A percentile compares a stretch with the other conserved stretches of the same genome.
Evolutionary conservation across 2,329 filamentous ascomycete genomes (phyloP).

Genomic region (Aspergillus terreus): DNA sequence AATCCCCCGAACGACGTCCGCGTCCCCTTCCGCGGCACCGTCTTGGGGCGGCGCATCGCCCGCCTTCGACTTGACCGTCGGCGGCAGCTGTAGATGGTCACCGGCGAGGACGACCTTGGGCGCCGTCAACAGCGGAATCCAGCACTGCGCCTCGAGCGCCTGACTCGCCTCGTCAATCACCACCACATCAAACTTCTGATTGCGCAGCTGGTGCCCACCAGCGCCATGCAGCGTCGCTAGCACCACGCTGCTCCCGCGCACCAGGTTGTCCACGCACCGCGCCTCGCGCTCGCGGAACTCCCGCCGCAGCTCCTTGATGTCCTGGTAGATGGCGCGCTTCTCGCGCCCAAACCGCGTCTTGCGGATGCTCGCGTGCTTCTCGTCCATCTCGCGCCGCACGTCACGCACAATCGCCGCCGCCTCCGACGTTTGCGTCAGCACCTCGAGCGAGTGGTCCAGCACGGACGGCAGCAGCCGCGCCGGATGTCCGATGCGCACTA

Average conservation of each 20-base stretch:
- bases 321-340: conserved; percentile 74
- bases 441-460: conserved; percentile 82
- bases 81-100: conserved; percentile 89
- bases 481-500: conserved; percentile 88
- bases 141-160: conserved; percentile 93
- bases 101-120: conserved; percentile 87
- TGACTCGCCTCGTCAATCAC: conserved; percentile 96
- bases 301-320: conserved; percentile 78
- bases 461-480: conserved; percentile 86
- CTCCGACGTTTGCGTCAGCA: conserved; percentile 85
- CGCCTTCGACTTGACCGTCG: conserved; percentile 76
- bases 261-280: conserved; percentile 71
- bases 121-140: conserved; percentile 78
- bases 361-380: conserved; percentile 80
- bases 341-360: conserved; percentile 82
- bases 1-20: conserved; percentile 46
- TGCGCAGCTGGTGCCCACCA: conserved; percentile 75
- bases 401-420: conserved; percentile 86
- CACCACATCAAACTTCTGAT: conserved; percentile 84
- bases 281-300: conserved; percentile 85
- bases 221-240: conserved; percentile 90
- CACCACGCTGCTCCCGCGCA: conserved; percentile 78
- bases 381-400: conserved; percentile 87
- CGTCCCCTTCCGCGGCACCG: conserved; percentile 33
- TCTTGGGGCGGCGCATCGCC: conserved; percentile 46